A percentile compares a stretch with the other conserved stretches of the same genome.
phyloP scores from a whole-genome alignment of 1,284 basidiomycete genomes.

The Austroboletus rostrupii region DNA sequence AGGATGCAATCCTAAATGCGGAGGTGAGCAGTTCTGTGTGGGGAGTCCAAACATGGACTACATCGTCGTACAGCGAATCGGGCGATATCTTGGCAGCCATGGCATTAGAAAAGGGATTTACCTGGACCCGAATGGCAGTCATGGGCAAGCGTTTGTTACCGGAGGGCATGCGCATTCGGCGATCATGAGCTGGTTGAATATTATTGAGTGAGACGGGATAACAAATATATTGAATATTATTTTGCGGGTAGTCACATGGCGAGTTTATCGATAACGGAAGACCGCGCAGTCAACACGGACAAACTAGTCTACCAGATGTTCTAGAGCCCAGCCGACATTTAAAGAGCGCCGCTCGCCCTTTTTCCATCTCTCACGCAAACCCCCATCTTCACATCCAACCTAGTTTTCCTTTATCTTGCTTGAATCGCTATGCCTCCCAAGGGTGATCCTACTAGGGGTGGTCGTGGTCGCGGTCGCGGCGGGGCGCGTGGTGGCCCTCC shows the following conservation, averaged over 20 bases:
- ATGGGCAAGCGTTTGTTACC: constrained; percentile 68
- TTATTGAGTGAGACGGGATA: constrained; percentile 7
- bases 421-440: constrained; percentile 25
- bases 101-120: constrained; percentile 69
- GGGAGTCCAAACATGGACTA: background rate
- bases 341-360: constrained; percentile 13
- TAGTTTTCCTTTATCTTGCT: background rate
- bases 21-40: constrained; percentile 39
- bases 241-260: background rate
- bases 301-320: constrained; percentile 22
- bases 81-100: constrained; percentile 70
- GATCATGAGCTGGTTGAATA: constrained; percentile 62
- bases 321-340: background rate
- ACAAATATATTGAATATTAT: background rate
- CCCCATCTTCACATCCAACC: constrained; percentile 13
- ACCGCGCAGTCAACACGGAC: constrained; percentile 24
- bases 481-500: constrained; percentile 26
- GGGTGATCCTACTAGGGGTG: constrained; percentile 23
- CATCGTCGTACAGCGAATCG: constrained; percentile 53
- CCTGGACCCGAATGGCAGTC: constrained; percentile 65
- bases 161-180: constrained; percentile 52
- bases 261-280: constrained; percentile 25
- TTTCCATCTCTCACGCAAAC: constrained; percentile 17
- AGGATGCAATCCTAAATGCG: constrained; percentile 76
- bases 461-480: constrained; percentile 21